These are phyloP conservation scores for Xerocomellus intermedius DNA, from an alignment of 768 basidiomycete species.

Conservation along the genomic window DNA sequence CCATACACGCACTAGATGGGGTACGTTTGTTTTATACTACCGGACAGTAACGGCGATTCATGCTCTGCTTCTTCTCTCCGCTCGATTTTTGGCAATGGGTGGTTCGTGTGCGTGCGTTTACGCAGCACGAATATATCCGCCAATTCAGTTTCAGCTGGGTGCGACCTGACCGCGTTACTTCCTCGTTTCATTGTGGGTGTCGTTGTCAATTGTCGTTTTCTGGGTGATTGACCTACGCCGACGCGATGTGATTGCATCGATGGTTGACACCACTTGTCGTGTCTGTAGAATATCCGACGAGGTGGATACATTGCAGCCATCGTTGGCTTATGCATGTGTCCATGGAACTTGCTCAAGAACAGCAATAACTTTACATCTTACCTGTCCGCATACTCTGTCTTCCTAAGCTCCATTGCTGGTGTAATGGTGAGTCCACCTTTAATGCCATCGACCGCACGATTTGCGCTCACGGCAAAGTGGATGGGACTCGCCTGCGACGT, in stretches of 20 bases:
- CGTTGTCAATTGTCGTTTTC: not conserved
- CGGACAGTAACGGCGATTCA: constrained; percentile 18
- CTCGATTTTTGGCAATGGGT: constrained; percentile 6
- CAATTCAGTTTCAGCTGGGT: constrained; percentile 80
- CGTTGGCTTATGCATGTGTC: constrained; percentile 72
- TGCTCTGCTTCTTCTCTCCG: not conserved
- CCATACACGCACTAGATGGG: constrained; percentile 20
- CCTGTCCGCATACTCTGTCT: constrained; percentile 79
- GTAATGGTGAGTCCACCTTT: constrained; percentile 55
- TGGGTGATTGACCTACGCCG: not conserved
- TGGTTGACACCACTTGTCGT: not conserved
- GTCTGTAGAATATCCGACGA: constrained; percentile 68
- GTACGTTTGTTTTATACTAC: constrained; percentile 17
- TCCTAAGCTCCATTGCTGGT: constrained; percentile 76
- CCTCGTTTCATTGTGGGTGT: constrained; percentile 68
- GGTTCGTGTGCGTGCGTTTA: constrained; percentile 1
- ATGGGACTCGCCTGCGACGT: not conserved
- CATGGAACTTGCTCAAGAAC: constrained; percentile 72
- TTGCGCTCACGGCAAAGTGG: not conserved
- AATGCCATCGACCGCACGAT: not conserved
- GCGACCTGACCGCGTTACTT: constrained; percentile 74
- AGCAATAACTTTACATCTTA: constrained; percentile 80
- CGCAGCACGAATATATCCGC: constrained; percentile 75
- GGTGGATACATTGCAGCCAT: constrained; percentile 83
- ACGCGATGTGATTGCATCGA: not conserved